Evolutionary conservation across 2,329 filamentous ascomycete genomes (phyloP), one percentile per base, ranked within the genome.

Genomic region (Claviceps pazoutovae): DNA sequence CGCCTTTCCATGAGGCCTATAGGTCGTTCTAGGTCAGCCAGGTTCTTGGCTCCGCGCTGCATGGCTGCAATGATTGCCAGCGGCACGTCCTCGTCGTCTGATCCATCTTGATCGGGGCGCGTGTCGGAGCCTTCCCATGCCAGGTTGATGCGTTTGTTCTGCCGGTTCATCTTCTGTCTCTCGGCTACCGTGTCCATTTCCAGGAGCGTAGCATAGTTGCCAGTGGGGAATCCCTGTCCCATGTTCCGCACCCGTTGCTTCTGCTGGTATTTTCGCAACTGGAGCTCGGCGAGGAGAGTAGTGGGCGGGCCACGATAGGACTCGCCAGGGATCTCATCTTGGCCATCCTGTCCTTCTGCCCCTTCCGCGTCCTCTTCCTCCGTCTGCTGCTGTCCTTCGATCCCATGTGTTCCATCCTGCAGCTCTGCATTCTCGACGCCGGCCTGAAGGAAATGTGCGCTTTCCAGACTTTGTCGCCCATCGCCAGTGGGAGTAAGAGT

Each of bases 141-240:
- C 37, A 98, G 74, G 53, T 88, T 88, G 37, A 95, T 81, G 53
- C 83, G 86, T 61, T 86, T 86, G 52, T 78, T 77, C 60, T 84
- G 78, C 39, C 91, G 80, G 30, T 84, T 76, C 57, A 83, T 82
- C 58, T 83, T 83, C 64, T 95, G 86, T 23, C 89, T 78, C 66
- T 96, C 86, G 21, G 88, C 87, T 30, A 96, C 88, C 0, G 88
- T 86, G 62, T 98, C 91, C 58, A 97, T 78, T 63, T 98, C 82
- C 1, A 98, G 74, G 4, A 98, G 74, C 0, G 93, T 98, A 14
- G 87, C 87, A 57, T 93, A 88, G 76, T 95, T 83, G n/a, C 88
- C 90, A 51, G 84, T 82, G 19, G 85, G 83, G 58, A 74, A 74
- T 2, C 69, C 68, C 45, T 75, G 79, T 36, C 78, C 74, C 21